These are phyloP conservation scores for Spizellomyces sp. DNA, from an alignment of 192 early-diverging fungal species.

Conservation along the genomic window DNA sequence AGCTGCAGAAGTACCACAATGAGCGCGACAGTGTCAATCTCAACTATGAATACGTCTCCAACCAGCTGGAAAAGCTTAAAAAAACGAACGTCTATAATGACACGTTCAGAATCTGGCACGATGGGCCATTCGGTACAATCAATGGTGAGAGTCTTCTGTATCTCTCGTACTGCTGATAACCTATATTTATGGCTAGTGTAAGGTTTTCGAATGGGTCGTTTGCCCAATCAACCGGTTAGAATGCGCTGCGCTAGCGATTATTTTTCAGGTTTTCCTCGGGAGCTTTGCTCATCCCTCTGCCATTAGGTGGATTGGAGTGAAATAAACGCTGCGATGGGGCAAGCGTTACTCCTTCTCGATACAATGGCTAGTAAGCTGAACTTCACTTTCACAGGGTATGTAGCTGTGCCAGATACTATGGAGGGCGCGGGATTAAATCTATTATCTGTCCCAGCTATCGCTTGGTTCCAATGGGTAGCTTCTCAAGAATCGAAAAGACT, in stretches of 20 bases:
- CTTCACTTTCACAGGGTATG: constrained; percentile 77
- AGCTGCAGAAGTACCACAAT: constrained; percentile 65
- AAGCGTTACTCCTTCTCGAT: constrained; percentile 81
- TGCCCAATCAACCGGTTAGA: constrained; percentile 68
- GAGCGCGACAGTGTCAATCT: constrained; percentile 81
- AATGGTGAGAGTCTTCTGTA: constrained; percentile 60
- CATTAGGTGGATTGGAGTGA: constrained; percentile 87
- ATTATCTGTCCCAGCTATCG: constrained; percentile 57
- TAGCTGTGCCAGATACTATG: not conserved
- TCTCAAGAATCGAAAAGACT: constrained; percentile 86
- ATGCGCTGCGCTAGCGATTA: not conserved
- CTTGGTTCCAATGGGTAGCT: constrained; percentile 89
- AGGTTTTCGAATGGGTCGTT: constrained; percentile 82
- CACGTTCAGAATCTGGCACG: constrained; percentile 84
- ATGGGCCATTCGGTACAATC: constrained; percentile 88
- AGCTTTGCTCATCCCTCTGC: constrained; percentile 7
- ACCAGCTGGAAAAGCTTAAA: constrained; percentile 80
- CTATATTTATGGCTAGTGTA: not conserved
- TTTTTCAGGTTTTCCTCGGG: not conserved
- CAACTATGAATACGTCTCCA: constrained; percentile 73
- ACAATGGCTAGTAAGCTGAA: constrained; percentile 83
- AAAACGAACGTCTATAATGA: constrained; percentile 97
- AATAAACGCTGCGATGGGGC: constrained; percentile 96
- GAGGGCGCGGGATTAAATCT: not conserved
- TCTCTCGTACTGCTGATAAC: not conserved